Percentiles rank a stretch among this genome's conserved stretches.
These are phyloP conservation scores for Melaleuca quinquenervia DNA, from an alignment of 345 rosid species.

Conservation along the genomic window DNA sequence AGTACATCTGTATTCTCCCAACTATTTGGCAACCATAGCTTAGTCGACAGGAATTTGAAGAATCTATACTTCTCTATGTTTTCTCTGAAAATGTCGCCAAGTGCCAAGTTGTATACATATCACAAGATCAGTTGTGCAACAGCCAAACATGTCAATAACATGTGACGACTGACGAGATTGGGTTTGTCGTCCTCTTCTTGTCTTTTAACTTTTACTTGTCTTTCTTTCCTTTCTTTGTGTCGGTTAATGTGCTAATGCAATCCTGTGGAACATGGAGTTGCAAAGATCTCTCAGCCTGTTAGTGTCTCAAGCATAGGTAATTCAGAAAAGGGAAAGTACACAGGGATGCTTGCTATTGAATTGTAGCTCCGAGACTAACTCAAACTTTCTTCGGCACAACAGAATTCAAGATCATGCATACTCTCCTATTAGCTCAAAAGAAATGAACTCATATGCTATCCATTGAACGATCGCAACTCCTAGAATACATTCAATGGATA, in stretches of 20 bases:
- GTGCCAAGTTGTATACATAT: not conserved
- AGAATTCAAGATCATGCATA: too few relatives aligned
- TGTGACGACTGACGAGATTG: not conserved
- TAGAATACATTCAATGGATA: too few relatives aligned
- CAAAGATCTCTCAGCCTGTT: not conserved
- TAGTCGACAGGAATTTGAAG: conserved; percentile 17
- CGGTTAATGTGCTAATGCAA: not conserved
- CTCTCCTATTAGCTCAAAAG: too few relatives aligned
- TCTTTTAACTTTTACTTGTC: not conserved
- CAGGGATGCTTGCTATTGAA: not conserved
- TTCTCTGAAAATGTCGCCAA: not conserved
- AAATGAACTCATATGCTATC: too few relatives aligned
- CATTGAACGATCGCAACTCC: too few relatives aligned
- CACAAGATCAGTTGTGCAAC: not conserved
- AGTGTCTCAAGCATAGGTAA: not conserved
- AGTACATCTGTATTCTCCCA: not conserved
- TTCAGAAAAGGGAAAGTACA: not conserved
- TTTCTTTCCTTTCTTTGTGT: not conserved
- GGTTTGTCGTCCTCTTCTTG: not conserved
- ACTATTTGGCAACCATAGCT: conserved; percentile 28
- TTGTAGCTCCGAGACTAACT: not conserved
- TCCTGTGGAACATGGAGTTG: not conserved
- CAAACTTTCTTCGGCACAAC: too few relatives aligned
- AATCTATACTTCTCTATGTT: not conserved
- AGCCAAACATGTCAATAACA: not conserved